Base-by-base conservation (phyloP, 1,284 basidiomycete genomes). In the Apiotrichum sp. region DNA sequence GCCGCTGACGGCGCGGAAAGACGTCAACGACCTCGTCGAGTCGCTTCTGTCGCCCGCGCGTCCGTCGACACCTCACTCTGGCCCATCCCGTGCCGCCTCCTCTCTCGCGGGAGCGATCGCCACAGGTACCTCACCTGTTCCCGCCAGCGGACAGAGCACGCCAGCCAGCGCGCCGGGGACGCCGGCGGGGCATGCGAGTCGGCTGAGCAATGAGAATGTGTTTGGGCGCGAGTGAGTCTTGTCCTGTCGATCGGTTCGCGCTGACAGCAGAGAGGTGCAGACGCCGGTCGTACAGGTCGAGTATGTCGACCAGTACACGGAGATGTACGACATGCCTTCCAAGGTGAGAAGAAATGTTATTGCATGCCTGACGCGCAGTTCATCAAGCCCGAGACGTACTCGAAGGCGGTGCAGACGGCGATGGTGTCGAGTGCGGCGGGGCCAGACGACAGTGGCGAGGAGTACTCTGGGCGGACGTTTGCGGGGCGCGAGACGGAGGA, bases 351-450 rank as follows among this genome's bases (percentile, higher is more conserved):
- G 5, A 8, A 11, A 6, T 3, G 3, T 9, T 13, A 22, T 22
- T 13, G 2, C 10, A 11, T 13, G 3, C 13, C 53, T 52, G 14
- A 55, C 49, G 4, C 22, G 6, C 40, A 59, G 57, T 53, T 43
- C 14, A 31, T 36, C 36, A 64, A 57, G 50, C 59, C 47, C 33
- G 55, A 63, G 68, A 86, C 88, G 49, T 97, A 96, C 70, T 93
- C 93, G 63, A 96, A 95, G 74, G 87, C 92, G 65, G 87, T 95
- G 2, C 93, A 98, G 73, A 96, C 92, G 0, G 81, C 85, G 34
- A 63, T 66, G 38, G 61, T 59, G 5, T 64, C 59, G 5, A 66
- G 65, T 3, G 65, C 62, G n/a, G 67, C 64, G 10, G 64, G 62
- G 1, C 61, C 62, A 8, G 70, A 69, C 41, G 63, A 63, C 34